phyloP scores from a whole-genome alignment of 108 stramenopile genomes.

The Schizochytrium sp. region DNA sequence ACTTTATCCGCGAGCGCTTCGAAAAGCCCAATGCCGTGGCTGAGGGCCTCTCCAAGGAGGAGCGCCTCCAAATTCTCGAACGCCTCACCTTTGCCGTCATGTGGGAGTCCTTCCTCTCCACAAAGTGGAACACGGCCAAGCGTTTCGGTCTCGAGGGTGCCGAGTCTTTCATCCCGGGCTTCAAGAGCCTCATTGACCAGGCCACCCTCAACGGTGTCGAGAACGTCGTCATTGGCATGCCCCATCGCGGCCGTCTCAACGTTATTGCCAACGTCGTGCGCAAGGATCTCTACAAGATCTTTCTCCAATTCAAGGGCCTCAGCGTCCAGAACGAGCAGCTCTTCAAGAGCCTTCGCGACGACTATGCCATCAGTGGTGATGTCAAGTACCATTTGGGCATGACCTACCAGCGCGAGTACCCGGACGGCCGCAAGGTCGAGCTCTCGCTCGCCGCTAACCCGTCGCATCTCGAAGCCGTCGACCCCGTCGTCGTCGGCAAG shows the following conservation, averaged over 20 bases:
- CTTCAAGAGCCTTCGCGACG: constrained; percentile 40
- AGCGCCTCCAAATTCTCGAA: constrained; percentile 83
- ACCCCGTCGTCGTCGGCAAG: constrained; percentile 92
- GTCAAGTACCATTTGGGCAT: constrained; percentile 99
- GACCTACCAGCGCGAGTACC: constrained; percentile 92
- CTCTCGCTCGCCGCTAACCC: constrained; percentile 95
- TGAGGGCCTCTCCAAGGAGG: constrained; percentile 42
- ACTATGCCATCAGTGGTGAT: constrained; percentile 82
- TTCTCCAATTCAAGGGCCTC: constrained; percentile 93
- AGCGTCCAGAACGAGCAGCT: constrained; percentile 70
- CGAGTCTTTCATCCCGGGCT: constrained; percentile 86
- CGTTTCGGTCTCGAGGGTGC: constrained; percentile 96
- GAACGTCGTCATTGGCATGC: constrained; percentile 96
- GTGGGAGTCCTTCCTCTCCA: constrained; percentile 90
- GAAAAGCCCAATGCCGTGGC: constrained; percentile 74
- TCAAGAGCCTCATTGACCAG: constrained; percentile 89
- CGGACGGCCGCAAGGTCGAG: constrained; percentile 84
- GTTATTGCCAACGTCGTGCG: constrained; percentile 96
- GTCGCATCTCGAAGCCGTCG: constrained; percentile 93
- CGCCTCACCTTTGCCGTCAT: constrained; percentile 87
- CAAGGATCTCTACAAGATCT: constrained; percentile 94
- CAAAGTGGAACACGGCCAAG: constrained; percentile 97
- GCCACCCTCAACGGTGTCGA: constrained; percentile 87
- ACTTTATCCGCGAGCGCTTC: constrained; percentile 92
- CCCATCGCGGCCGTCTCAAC: constrained; percentile 92